Conservation (phyloP, 2,329 filamentous ascomycete species). For the Aspergillus sp. region DNA sequence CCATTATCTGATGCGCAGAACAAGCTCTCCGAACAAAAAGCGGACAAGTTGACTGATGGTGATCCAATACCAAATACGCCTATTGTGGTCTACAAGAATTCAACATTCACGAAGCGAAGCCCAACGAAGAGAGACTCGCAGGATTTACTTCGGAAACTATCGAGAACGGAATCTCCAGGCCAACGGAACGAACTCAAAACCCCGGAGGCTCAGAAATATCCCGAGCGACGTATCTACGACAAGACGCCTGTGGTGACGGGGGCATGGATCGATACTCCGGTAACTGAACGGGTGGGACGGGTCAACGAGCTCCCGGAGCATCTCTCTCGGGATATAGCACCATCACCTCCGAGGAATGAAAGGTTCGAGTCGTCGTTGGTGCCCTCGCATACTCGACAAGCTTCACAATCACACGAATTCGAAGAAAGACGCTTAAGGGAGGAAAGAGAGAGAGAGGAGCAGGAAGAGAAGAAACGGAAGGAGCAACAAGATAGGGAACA, state of each 20-base stretch:
- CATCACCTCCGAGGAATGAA: constrained; percentile 17
- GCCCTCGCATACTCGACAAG: constrained; percentile 13
- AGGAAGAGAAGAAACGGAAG: constrained; percentile 9
- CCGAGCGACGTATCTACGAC: constrained; percentile 37
- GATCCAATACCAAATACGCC: constrained; percentile 43
- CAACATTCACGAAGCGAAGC: constrained; percentile 32
- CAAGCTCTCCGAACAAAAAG: constrained; percentile 18
- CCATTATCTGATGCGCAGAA: constrained; percentile 19
- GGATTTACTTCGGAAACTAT: constrained; percentile 46
- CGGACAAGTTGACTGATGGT: constrained; percentile 23
- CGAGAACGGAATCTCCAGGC: constrained; percentile 40
- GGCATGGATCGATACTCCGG: constrained; percentile 51
- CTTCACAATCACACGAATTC: constrained; percentile 1
- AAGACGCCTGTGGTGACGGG: constrained; percentile 50
- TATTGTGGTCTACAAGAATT: constrained; percentile 39
- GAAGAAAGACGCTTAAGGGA: constrained; percentile 10
- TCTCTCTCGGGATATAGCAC: constrained; percentile 28
- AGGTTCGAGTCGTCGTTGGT: constrained; percentile 9
- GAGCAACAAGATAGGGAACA: background rate
- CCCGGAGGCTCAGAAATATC: constrained; percentile 36
- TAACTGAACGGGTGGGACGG: constrained; percentile 44
- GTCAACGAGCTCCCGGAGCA: constrained; percentile 27
- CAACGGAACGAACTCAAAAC: constrained; percentile 32
- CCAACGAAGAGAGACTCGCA: constrained; percentile 40
- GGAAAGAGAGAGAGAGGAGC: constrained; percentile 13